These are phyloP conservation scores for Phytophthora multivora DNA, from an alignment of 352 stramenopile genomes.

Conservation along the genomic window DNA sequence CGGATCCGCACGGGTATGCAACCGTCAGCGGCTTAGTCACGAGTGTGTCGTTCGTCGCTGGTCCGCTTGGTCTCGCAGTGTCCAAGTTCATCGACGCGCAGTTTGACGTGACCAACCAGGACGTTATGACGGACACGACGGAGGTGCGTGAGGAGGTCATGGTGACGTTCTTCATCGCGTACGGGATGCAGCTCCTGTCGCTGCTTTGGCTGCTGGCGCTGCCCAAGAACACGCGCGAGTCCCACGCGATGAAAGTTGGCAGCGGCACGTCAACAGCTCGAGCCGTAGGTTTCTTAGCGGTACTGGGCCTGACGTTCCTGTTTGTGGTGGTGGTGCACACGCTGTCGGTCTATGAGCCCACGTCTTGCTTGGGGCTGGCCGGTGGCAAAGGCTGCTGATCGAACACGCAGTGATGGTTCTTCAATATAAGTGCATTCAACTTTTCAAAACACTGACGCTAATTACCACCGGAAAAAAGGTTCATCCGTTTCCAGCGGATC, in stretches of 20 bases:
- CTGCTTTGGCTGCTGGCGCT: conserved; percentile 53
- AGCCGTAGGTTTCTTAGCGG: conserved; percentile 14
- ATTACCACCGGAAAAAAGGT: conserved; percentile 20
- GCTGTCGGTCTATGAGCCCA: conserved; percentile 58
- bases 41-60: conserved; percentile 50
- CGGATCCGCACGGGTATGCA: conserved; percentile 29
- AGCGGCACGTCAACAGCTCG: conserved; percentile 33
- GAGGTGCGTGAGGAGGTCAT: conserved; percentile 51
- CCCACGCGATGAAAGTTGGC: conserved; percentile 29
- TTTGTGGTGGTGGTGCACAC: conserved; percentile 47
- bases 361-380: conserved; percentile 48
- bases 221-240: conserved; percentile 44
- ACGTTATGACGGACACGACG: conserved; percentile 47
- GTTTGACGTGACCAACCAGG: conserved; percentile 50
- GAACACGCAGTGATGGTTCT: conserved; percentile 16
- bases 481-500: not conserved
- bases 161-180: conserved; percentile 58
- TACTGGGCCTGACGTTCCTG: conserved; percentile 26
- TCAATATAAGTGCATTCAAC: conserved; percentile 37
- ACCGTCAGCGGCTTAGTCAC: conserved; percentile 49
- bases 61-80: conserved; percentile 47
- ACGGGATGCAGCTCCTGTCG: conserved; percentile 51
- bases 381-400: conserved; percentile 53
- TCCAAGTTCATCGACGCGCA: conserved; percentile 66
- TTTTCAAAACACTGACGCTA: conserved; percentile 32